Evolutionary conservation across 768 basidiomycete genomes (phyloP), one percentile per base, ranked within the genome.

Genomic region (Tulasnella sp.): DNA sequence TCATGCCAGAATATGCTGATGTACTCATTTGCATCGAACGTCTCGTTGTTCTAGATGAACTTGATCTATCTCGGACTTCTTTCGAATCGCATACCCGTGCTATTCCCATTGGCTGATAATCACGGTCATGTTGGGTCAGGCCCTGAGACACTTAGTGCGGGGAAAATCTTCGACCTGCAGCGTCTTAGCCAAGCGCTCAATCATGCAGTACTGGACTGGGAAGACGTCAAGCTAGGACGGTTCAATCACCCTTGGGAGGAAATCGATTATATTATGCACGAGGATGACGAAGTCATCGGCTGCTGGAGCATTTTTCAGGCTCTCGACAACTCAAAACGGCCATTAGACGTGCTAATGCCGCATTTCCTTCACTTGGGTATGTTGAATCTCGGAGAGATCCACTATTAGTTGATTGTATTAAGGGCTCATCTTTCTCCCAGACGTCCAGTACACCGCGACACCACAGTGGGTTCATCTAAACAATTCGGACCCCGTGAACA

Each of bases 111-210:
- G 75, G 84, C 81, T 0, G 87, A 87, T 17, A 5, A 29, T 29
- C 26, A 59, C 26, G 67, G 29, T 0, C 71, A 71, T 37, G 29
- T 73, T 22, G 71, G 68, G 8, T 22, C 5, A 9, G 59, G 40
- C 19, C 84, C 83, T 42, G 52, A 59, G 32, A 59, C 52, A 59
- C 52, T 16, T 29, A 44, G 42, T 16, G 87, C 89, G 74, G 83
- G 87, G n/a, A 83, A 86, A 29, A 83, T 89, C 0, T 89, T 89
- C 75, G 87, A 90, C 76, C 78, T 89, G 62, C 82, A 84, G 1
- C 81, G 85, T 9, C 81, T 89, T 4, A 80, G 83, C 35, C 77
- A 81, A 66, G 76, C 77, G 17, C 76, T 88, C 35, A 80, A 81
- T n/a, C 79, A 76, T 47, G 84, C 87, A 0, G 77, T 90, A 12